These are phyloP conservation scores for Radiomyces spectabilis DNA, from an alignment of 192 early-diverging fungal species.

Conservation along the genomic window DNA sequence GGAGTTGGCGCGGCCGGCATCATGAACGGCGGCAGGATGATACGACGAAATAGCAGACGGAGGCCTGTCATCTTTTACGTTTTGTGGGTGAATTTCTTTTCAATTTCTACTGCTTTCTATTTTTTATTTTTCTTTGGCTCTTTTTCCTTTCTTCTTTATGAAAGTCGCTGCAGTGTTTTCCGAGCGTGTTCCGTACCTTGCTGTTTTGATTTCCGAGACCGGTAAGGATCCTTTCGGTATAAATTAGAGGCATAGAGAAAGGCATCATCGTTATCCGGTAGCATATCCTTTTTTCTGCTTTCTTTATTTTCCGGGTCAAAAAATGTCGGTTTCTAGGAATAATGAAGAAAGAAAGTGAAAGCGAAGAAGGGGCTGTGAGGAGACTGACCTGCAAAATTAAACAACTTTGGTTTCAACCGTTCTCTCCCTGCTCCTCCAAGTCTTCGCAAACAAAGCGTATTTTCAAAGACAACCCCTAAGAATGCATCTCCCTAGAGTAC, in stretches of 20 bases:
- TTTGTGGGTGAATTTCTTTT: not conserved
- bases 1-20: slow-evolving; percentile 3
- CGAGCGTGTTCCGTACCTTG: too few species aligned
- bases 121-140: too few species aligned
- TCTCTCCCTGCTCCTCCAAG: not conserved
- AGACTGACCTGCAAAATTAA: not conserved
- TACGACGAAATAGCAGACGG: not conserved
- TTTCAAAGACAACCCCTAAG: not conserved
- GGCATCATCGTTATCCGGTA: not conserved
- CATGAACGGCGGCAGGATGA: not conserved
- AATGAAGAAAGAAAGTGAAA: not conserved
- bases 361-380: not conserved
- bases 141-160: too few species aligned
- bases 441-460: too few species aligned
- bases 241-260: not conserved
- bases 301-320: not conserved
- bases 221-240: slow-evolving; percentile 1
- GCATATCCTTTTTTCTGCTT: not conserved
- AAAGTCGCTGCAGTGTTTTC: too few species aligned
- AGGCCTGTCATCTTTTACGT: not conserved
- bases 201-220: not conserved
- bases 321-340: not conserved
- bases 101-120: not conserved
- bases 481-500: not conserved
- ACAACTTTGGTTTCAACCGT: not conserved